Evolutionary conservation across 2,329 filamentous ascomycete species (phyloP).

Genomic region (Monosporascus sp.): DNA sequence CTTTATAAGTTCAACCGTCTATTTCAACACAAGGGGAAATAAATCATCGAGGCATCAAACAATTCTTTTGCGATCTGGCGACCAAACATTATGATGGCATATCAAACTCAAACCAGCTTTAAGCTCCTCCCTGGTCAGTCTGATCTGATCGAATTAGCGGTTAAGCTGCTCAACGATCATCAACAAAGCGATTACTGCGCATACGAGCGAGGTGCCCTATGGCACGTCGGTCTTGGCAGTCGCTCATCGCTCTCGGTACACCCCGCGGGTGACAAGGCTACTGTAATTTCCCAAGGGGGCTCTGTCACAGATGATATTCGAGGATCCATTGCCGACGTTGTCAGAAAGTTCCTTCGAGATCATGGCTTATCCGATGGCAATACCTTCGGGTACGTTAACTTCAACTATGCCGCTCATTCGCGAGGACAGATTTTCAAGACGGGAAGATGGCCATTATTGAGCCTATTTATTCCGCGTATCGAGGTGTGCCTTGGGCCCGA

Average conservation of each 20-base stretch:
- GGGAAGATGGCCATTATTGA: constrained; percentile 9
- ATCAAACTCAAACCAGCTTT: background rate
- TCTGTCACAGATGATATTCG: background rate
- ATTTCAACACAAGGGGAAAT: too few relatives aligned
- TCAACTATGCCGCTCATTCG: constrained; percentile 10
- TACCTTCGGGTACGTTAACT: constrained; percentile 7
- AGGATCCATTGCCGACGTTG: background rate
- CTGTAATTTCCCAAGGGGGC: background rate
- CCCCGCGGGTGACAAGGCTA: constrained; percentile 1
- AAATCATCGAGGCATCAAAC: too few relatives aligned
- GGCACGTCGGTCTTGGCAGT: constrained; percentile 10
- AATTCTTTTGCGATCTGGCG: too few relatives aligned
- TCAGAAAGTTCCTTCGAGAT: constrained; percentile 1
- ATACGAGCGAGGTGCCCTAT: constrained; percentile 7
- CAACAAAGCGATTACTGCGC: constrained; percentile 5
- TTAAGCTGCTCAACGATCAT: background rate
- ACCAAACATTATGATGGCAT: background rate
- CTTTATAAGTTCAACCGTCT: too few relatives aligned
- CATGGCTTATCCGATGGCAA: constrained; percentile 1
- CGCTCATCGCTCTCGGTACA: constrained; percentile 4
- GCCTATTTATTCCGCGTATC: too few relatives aligned
- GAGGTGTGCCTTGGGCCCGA: too few relatives aligned
- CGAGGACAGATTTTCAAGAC: constrained; percentile 6
- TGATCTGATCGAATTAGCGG: background rate
- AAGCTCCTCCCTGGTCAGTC: background rate